These are phyloP conservation scores for Ophiostoma ips DNA, from an alignment of 2,329 filamentous ascomycete species.

Conservation along the genomic window DNA sequence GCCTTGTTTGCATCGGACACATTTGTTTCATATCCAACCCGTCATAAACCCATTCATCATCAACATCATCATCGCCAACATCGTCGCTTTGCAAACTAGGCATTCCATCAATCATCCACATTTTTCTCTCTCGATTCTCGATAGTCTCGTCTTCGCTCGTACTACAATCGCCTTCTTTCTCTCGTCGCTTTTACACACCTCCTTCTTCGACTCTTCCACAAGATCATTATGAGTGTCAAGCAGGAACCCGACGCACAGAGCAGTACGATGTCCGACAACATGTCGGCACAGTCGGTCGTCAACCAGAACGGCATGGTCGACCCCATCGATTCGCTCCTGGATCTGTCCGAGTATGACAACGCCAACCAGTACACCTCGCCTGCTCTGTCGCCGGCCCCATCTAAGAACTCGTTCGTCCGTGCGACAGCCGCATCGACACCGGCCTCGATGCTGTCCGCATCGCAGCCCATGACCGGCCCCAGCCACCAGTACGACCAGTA, in stretches of 20 bases:
- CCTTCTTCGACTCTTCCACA: not conserved
- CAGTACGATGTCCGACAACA: slow-evolving; percentile 11
- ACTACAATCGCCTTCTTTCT: not conserved
- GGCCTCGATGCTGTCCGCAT: slow-evolving; percentile 35
- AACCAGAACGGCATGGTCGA: slow-evolving; percentile 22
- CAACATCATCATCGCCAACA: not conserved
- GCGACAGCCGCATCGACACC: slow-evolving; percentile 29
- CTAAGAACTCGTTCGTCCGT: slow-evolving; percentile 39
- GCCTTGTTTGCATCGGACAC: not conserved
- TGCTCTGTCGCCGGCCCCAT: slow-evolving; percentile 39
- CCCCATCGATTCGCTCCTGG: slow-evolving; percentile 43
- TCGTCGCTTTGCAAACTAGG: too few relatives aligned
- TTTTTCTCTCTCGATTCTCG: not conserved
- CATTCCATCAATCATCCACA: not conserved
- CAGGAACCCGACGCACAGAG: slow-evolving; percentile 11
- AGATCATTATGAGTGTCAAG: slow-evolving; percentile 11
- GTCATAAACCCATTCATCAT: not conserved
- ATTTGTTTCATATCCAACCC: not conserved
- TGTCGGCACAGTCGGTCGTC: slow-evolving; percentile 21
- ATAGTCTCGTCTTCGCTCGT: not conserved
- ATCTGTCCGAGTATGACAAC: slow-evolving; percentile 49
- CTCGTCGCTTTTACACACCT: not conserved
- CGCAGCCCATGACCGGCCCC: slow-evolving; percentile 56
- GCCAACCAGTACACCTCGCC: slow-evolving; percentile 44
- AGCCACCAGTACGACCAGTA: slow-evolving; percentile 94